Percentiles rank a stretch among this genome's conserved stretches.
These are phyloP conservation scores for Escallonia rubra DNA, from an alignment of 129 eudicot species.

Conservation along the genomic window DNA sequence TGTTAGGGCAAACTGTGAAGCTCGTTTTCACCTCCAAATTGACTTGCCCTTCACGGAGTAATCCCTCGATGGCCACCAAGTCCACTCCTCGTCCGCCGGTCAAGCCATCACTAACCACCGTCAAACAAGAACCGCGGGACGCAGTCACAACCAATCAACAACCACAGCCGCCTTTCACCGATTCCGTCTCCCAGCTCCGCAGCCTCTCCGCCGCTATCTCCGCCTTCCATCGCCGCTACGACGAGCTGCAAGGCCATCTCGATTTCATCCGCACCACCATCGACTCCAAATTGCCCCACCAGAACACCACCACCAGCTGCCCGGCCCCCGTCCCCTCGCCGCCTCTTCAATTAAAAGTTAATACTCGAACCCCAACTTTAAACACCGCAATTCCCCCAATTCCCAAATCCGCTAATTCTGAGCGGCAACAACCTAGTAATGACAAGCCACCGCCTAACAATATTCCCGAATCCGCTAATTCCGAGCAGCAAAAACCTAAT, in stretches of 20 bases:
- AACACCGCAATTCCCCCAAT: background rate
- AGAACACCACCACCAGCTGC: background rate
- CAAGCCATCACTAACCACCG: background rate
- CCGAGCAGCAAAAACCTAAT: no score
- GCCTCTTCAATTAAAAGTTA: no score
- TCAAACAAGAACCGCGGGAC: conserved; percentile 12
- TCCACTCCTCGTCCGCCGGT: background rate
- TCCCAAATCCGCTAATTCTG: conserved; percentile 2
- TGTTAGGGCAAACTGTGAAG: no score
- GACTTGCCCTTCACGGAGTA: no score
- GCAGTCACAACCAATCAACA: background rate
- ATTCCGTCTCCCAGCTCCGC: conserved; percentile 35
- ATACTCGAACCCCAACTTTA: background rate
- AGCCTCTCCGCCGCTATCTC: conserved; percentile 42
- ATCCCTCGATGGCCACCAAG: conserved; percentile 9
- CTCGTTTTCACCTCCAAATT: no score
- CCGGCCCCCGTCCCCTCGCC: background rate
- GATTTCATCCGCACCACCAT: conserved; percentile 29
- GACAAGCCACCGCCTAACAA: conserved; percentile 1
- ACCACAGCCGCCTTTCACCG: conserved; percentile 13
- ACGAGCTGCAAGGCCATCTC: conserved; percentile 47
- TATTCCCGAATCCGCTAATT: background rate
- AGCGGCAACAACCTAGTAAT: conserved; percentile 11
- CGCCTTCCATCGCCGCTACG: conserved; percentile 48
- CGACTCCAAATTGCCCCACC: conserved; percentile 25